Evolutionary conservation across 176 grass and related monocot species (phyloP), one percentile per base, ranked within the genome.

Genomic region (Carex cristatella): DNA sequence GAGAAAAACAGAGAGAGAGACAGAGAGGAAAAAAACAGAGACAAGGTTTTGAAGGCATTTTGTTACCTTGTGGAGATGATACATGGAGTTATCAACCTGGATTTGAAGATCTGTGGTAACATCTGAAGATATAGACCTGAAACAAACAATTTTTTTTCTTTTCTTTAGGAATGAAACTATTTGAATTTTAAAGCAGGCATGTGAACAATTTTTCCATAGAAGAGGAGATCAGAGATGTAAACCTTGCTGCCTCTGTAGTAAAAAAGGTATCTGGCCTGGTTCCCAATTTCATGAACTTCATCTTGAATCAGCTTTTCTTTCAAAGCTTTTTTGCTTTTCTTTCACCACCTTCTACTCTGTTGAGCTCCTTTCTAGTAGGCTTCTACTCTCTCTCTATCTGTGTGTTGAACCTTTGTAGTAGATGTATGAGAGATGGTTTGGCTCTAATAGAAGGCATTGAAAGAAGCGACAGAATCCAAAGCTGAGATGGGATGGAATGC

Each of bases 221-320:
- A 49, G 4, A 33, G 28, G 30, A 3, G 60, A 23, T 23, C 23
- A 78, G 84, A 85, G 57, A 27, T 44, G 56, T 23, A 9, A 79
- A 98, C 95, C 93, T 95, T n/a, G 84, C 33, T 84, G 89, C 79
- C 8, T 89, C 91, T 44, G 86, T 61, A 86, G 93, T 92, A 88
- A 92, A 93, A 93, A 95, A 98, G 73, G 88, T 92, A 51, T 98
- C 95, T 30, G 92, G 88, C 68, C 91, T 83, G 53, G 57, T 88
- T 72, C 95, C 95, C 76, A 98, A 92, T 88, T 93, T 98, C 95
- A 98, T 98, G 80, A 98, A 92, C 91, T 94, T 98, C 95, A 98
- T 98, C 86, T 74, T 91, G 90, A 81, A 82, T 80, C 16, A 64
- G 58, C 84, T 88, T 88, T 86, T 86, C 86, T 88, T 82, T 86